Base-by-base conservation (phyloP, 768 basidiomycete genomes). In the Lyophyllum shimeji region DNA sequence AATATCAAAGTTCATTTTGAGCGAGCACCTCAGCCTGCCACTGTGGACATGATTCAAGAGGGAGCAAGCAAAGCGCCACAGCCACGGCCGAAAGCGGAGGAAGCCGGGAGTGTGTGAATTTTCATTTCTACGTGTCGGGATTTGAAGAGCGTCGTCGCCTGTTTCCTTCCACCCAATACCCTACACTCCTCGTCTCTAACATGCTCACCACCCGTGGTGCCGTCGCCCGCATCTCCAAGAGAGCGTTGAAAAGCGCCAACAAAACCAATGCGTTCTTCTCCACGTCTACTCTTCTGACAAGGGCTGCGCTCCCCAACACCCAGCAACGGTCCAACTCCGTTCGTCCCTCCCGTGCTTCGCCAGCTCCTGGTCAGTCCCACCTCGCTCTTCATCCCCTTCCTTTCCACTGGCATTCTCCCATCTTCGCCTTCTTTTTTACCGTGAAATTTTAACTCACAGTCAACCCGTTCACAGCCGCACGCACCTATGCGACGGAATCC, bases 401-500 rank as follows among this genome's bases (percentile, higher is more conserved):
- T 15, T 29, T 31, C 31, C 33, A 4, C n/a, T 13, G 20, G n/a
- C 29, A 17, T 31, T 1, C 42, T 45, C 12, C 43, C 43, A 42
- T 57, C 42, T 50, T 9, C 25, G 21, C 49, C 4, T 21, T 25
- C 39, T 33, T 50, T 55, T 62, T 24, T 55, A 58, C 46, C 53
- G 29, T 50, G 29, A 29, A 34, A 61, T 49, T 44, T 45, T 51
- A 20, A 44, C n/a, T 46, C 37, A 65, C 48, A 56, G 15, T 50
- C 24, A 49, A 33, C 23, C 23, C 57, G 61, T 58, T 58, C 58
- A 56, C 55, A 64, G 56, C 65, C 87, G 88, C 81, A 60, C 95
- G 95, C 71, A 77, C 86, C 48, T 96, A 95, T 82, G 95, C 95
- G 60, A 95, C 95, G 53, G 94, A 96, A 74, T 83, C 90, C 57